A percentile compares a stretch with the other conserved stretches of the same genome.
Conservation (phyloP, 257 asterid species). For the Primulina tabacum region DNA sequence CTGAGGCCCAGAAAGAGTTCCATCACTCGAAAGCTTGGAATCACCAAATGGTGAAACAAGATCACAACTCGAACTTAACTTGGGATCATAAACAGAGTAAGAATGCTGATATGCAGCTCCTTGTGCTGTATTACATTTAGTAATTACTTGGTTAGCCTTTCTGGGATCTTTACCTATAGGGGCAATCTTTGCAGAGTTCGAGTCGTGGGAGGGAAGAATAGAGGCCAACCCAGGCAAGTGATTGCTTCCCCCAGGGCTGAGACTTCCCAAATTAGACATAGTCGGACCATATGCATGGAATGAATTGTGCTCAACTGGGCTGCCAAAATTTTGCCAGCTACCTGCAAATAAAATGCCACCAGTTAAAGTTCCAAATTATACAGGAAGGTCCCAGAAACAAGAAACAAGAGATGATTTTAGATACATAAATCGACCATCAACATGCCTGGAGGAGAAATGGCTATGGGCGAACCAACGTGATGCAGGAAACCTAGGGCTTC, state of each 20-base stretch:
- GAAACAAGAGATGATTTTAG: not conserved
- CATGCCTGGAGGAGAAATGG: constrained; percentile 58
- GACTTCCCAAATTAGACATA: constrained; percentile 30
- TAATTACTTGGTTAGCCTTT: constrained; percentile 26
- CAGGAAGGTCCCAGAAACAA: not conserved
- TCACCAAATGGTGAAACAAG: constrained; percentile 41
- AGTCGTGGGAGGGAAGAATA: constrained; percentile 38
- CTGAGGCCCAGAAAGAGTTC: constrained; percentile 50
- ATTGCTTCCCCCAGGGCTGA: constrained; percentile 39
- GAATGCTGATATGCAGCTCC: constrained; percentile 34
- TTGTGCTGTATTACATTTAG: constrained; percentile 21
- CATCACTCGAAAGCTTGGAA: constrained; percentile 36
- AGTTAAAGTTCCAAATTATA: not conserved
- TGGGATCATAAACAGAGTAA: constrained; percentile 49
- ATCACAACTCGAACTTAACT: constrained; percentile 36
- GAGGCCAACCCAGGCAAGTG: constrained; percentile 53
- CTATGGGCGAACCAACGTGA: constrained; percentile 49
- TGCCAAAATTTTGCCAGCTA: constrained; percentile 55
- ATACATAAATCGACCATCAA: constrained; percentile 24
- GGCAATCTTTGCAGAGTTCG: constrained; percentile 36
- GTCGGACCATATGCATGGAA: constrained; percentile 34
- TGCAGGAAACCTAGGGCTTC: constrained; percentile 40
- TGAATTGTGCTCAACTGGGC: constrained; percentile 49
- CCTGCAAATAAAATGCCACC: constrained; percentile 34
- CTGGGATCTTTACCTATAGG: constrained; percentile 37